Conservation (phyloP, 768 basidiomycete species). For the Mycena olivaceomarginata region DNA sequence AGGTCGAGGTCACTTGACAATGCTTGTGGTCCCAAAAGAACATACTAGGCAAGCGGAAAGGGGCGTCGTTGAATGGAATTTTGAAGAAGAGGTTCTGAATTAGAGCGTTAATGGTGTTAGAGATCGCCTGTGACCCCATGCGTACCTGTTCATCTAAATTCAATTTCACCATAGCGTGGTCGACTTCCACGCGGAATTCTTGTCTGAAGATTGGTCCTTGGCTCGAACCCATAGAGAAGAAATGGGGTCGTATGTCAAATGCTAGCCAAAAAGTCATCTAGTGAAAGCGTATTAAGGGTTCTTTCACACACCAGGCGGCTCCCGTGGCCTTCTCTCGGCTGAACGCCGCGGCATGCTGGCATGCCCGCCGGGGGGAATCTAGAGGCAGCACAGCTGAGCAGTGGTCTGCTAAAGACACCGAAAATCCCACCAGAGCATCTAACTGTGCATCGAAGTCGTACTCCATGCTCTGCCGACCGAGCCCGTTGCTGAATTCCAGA, state of each 20-base stretch:
- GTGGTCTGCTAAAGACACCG: too few relatives aligned
- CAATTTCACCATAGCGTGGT: slow-evolving; percentile 29
- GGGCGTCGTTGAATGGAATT: slow-evolving; percentile 29
- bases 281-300: neutral
- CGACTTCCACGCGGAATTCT: slow-evolving; percentile 26
- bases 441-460: too few relatives aligned
- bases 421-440: too few relatives aligned
- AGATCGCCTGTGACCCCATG: neutral
- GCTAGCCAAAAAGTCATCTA: slow-evolving; percentile 13
- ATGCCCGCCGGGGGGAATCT: too few relatives aligned
- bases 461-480: too few relatives aligned
- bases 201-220: slow-evolving; percentile 35
- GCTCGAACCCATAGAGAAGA: slow-evolving; percentile 41
- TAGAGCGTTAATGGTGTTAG: neutral
- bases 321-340: slow-evolving; percentile 2
- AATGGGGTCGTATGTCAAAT: slow-evolving; percentile 26
- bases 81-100: slow-evolving; percentile 36
- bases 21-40: neutral
- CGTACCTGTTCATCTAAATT: slow-evolving; percentile 29
- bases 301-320: slow-evolving; percentile 20
- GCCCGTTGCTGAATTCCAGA: too few relatives aligned
- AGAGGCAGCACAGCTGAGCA: too few relatives aligned
- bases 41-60: slow-evolving; percentile 30
- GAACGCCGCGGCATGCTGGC: too few relatives aligned
- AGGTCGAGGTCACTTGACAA: neutral